Evolutionary conservation across 441 rosid genomes (phyloP), one percentile per base, ranked within the genome.

Genomic region (Populus tomentosa): DNA sequence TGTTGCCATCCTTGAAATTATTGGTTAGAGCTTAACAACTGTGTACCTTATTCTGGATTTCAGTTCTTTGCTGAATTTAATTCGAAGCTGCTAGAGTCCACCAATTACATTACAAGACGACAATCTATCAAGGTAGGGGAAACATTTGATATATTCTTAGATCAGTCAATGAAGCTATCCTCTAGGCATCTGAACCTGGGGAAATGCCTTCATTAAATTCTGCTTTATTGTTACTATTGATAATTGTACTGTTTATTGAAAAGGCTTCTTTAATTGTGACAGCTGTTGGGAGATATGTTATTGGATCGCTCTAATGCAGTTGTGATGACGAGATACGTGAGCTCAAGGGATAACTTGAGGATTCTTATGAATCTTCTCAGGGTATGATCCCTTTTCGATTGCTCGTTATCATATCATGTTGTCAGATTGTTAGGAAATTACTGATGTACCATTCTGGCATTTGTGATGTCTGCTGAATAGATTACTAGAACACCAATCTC

Each of bases 361-460:
- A 96, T 96, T 79, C 96, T 96, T 46, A 96, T 96, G 99, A 96
- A 96, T 87, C 98, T 96, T 82, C 90, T 96, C 3, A 91, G 99
- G 80, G 98, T 96, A 89, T 75, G 89, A 72, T 18, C 35, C 79
- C 72, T 80, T 72, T 10, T 33, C 2, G 68, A 64, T 73, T 73
- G n/a, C 72, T 64, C 21, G 21, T 67, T 46, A n/a, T 67, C 14
- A 42, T 21, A 36, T 20, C 11, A 7, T 2, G 67, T 66, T 24
- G 40, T 59, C 3, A 30, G 36, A 53, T n/a, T 56, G 6, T 16
- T 75, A 2, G 6, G 13, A 63, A 42, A 30, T 46, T 30, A 46
- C 30, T 67, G 65, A 18, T 73, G 69, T 16, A 10, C 24, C 18
- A 20, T 36, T 3, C 7, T n/a, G 21, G n/a, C 13, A 38, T 5